Evolutionary conservation across 2,329 filamentous ascomycete species (phyloP).

Genomic region (Xylaria arbuscula): DNA sequence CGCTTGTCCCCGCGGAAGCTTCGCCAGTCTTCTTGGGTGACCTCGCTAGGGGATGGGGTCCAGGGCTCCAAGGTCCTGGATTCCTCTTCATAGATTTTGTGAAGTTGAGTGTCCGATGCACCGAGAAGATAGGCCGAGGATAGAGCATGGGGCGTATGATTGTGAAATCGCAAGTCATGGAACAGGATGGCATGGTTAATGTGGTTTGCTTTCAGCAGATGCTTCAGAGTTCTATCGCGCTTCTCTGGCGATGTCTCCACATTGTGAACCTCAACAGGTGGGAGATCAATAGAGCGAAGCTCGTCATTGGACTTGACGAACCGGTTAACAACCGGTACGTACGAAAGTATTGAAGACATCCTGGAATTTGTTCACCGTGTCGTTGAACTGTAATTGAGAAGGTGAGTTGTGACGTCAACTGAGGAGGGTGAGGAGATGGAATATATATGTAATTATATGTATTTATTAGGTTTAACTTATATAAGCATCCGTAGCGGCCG

Average conservation of each 20-base stretch:
- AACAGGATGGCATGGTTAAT: conserved; percentile 87
- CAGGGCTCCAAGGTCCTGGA: conserved; percentile 79
- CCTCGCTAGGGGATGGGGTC: conserved; percentile 85
- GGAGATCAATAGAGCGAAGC: conserved; percentile 63
- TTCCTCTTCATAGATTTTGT: conserved; percentile 83
- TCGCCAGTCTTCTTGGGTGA: conserved; percentile 85
- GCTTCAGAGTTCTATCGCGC: conserved; percentile 84
- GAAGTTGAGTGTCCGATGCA: conserved; percentile 76
- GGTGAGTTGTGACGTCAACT: conserved; percentile 20
- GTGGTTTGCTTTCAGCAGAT: conserved; percentile 91
- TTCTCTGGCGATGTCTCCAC: conserved; percentile 85
- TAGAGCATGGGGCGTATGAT: conserved; percentile 85
- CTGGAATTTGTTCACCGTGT: conserved; percentile 5
- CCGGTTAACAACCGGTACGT: conserved; percentile 56
- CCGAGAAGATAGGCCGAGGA: conserved; percentile 88
- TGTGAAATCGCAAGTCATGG: conserved; percentile 79
- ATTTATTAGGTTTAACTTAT: neutral
- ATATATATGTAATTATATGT: conserved; percentile 9
- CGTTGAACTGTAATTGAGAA: neutral
- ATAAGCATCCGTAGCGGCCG: conserved; percentile 8
- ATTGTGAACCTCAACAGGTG: conserved; percentile 78
- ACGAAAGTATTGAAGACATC: conserved; percentile 56
- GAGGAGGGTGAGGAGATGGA: conserved; percentile 16
- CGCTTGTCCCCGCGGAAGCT: conserved; percentile 81
- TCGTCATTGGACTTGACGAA: conserved; percentile 49